A percentile compares a stretch with the other conserved stretches of the same genome.
Evolutionary conservation across 176 grass and related monocot species (phyloP).

Genomic region (Zoysia japonica): DNA sequence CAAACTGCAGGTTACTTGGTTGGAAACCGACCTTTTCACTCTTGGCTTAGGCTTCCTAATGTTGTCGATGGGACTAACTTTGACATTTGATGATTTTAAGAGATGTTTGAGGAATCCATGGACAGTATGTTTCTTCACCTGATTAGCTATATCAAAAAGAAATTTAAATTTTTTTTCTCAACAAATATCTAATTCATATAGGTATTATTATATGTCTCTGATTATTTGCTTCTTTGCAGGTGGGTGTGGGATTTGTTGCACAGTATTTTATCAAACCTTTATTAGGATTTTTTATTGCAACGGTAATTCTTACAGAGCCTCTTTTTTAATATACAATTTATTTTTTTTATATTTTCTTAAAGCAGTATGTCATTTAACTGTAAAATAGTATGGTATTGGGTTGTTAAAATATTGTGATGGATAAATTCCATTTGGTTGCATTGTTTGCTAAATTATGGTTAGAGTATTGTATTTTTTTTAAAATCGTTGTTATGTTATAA

Average conservation of each 20-base stretch:
- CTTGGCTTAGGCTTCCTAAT: constrained; percentile 87
- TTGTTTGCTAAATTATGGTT: constrained; percentile 2
- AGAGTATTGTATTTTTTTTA: not conserved
- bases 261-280: constrained; percentile 91
- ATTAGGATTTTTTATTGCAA: constrained; percentile 74
- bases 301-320: constrained; percentile 46
- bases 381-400: not conserved
- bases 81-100: constrained; percentile 96
- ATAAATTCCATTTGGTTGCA: not conserved
- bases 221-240: constrained; percentile 61
- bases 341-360: not conserved
- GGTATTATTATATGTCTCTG: constrained; percentile 23
- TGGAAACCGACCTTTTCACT: constrained; percentile 97
- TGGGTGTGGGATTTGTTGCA: constrained; percentile 87
- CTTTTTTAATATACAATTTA: too few relatives aligned
- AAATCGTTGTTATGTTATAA: not conserved
- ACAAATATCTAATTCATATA: too few relatives aligned
- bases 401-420: constrained; percentile 23
- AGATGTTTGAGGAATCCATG: constrained; percentile 97
- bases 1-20: constrained; percentile 77
- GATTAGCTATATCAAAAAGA: constrained; percentile 5
- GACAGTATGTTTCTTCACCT: constrained; percentile 69
- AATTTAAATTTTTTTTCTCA: constrained; percentile 16
- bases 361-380: not conserved
- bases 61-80: constrained; percentile 94